Base-by-base conservation (phyloP, 352 stramenopile genomes). In the Phytophthora macrochlamydospora region DNA sequence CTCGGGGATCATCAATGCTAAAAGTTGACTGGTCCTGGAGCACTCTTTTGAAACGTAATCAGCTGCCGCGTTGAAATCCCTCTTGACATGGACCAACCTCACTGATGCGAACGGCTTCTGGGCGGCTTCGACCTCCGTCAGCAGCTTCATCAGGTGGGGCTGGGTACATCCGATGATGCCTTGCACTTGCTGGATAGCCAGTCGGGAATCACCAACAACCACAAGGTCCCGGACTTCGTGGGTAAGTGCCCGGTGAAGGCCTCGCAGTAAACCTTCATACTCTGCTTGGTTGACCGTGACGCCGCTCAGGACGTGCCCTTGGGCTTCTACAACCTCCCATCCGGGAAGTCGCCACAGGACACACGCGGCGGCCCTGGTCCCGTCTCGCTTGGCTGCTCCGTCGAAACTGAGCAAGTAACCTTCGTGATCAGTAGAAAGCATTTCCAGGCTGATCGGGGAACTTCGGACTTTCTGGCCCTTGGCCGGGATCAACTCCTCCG, bases 31-130 rank as follows among this genome's bases (percentile, higher is more conserved):
- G 53, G 8, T 60, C 42, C 2, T 45, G 42, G 29, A 60, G 54
- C 3, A 60, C 42, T 0, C 40, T 28, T 42, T 61, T 61, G n/a
- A 43, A 61, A 24, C 18, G 35, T 40, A 40, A 11, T 40, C 9
- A 40, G 35, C 35, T 11, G 35, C 35, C 9, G 6, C 6, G 9
- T 40, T 40, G 9, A 11, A 40, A 11, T 40, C 35, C 35, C 9
- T 6, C 9, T 40, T 40, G 6, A 40, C 35, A 40, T 40, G 35
- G 6, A 40, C 35, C 35, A 40, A 40, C 9, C 35, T 40, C 35
- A 40, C 6, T 40, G 35, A 40, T 11, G 6, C 9, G 35, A 40
- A 40, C 35, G 6, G 6, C 6, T 6, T 6, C 35, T 40, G 6
- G 6, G 9, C 6, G 6, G 9, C 9, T 11, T 40, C 35, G 9